Evolutionary conservation across 768 basidiomycete species (phyloP).

Genomic region (Mycena belliarum): DNA sequence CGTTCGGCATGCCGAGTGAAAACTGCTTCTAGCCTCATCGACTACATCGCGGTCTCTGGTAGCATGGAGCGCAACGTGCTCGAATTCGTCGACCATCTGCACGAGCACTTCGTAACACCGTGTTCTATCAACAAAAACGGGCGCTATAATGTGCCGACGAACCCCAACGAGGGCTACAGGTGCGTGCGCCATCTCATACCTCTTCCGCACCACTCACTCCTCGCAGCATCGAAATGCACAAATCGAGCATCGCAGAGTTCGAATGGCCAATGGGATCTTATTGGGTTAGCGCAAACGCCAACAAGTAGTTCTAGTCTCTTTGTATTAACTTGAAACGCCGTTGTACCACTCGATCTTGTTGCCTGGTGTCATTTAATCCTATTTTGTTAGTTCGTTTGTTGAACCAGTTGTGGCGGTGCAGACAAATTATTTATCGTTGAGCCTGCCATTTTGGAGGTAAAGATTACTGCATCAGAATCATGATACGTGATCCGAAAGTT

Average conservation of each 20-base stretch:
- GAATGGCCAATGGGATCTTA: conserved; percentile 87
- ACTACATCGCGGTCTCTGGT: conserved; percentile 90
- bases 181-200: conserved; percentile 26
- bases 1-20: neutral
- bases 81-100: conserved; percentile 87
- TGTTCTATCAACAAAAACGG: conserved; percentile 85
- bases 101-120: conserved; percentile 90
- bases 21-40: conserved; percentile 65
- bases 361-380: neutral
- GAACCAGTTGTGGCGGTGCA: neutral
- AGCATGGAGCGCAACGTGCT: conserved; percentile 94
- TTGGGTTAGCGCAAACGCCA: conserved; percentile 51
- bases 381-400: conserved; percentile 10
- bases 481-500: no score
- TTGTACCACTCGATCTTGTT: neutral
- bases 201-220: neutral
- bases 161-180: conserved; percentile 81
- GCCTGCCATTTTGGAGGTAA: no score
- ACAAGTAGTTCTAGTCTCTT: conserved; percentile 2
- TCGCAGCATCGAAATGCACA: conserved; percentile 85
- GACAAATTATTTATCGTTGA: neutral
- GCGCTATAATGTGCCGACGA: conserved; percentile 82
- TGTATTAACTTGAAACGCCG: neutral
- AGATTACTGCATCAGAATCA: no score
- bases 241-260: conserved; percentile 76